These are phyloP conservation scores for Suhomyces maxii DNA, from an alignment of 1,139 yeast species.

Conservation along the genomic window DNA sequence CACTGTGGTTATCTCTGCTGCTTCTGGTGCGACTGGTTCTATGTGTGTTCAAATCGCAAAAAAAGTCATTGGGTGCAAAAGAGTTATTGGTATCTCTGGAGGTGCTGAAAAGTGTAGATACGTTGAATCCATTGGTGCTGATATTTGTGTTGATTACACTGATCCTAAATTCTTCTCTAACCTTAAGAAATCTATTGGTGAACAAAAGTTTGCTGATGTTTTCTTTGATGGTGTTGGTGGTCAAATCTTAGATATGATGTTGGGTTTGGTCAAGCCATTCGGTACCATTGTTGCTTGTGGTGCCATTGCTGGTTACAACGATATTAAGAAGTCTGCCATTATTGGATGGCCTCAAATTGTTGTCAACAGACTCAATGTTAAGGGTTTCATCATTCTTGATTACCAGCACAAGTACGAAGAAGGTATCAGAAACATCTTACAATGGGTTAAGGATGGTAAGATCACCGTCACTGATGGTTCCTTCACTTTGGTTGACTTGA, in stretches of 20 bases:
- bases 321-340: constrained; percentile 27
- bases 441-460: constrained; percentile 24
- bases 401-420: constrained; percentile 13
- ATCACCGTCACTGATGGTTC: constrained; percentile 19
- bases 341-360: constrained; percentile 27
- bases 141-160: constrained; percentile 52
- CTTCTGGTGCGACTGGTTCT: constrained; percentile 35
- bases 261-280: constrained; percentile 19
- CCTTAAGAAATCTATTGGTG: constrained; percentile 42
- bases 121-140: constrained; percentile 35
- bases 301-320: constrained; percentile 34
- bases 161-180: constrained; percentile 43
- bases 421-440: constrained; percentile 16
- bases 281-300: constrained; percentile 33
- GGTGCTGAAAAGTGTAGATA: constrained; percentile 29
- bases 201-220: constrained; percentile 28
- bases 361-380: constrained; percentile 22
- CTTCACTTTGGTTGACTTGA: constrained; percentile 37
- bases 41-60: constrained; percentile 34
- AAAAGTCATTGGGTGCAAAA: constrained; percentile 26
- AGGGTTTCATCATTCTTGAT: constrained; percentile 25
- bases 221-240: constrained; percentile 30
- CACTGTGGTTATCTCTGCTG: constrained; percentile 32
- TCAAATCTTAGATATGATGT: constrained; percentile 19
- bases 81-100: constrained; percentile 34